Conservation (phyloP, 805 yeast genomes). For the Pichia occidentalis region DNA sequence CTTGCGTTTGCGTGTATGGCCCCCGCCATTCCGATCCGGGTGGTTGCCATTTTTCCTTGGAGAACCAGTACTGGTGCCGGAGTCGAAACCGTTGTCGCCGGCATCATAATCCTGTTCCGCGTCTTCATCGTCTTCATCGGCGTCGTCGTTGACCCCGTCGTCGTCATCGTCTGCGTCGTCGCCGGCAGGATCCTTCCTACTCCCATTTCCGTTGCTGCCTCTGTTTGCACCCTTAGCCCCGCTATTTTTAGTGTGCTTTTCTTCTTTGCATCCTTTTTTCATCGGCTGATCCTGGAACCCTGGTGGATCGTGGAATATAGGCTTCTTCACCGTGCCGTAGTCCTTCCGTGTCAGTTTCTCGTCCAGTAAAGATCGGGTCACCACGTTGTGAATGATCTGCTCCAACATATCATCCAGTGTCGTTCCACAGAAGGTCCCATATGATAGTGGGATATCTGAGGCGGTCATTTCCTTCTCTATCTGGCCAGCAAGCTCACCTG, state of each 20-base stretch:
- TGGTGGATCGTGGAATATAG: slow-evolving; percentile 21
- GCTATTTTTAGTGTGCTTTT: too few species aligned
- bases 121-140: slow-evolving; percentile 1
- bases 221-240: too few species aligned
- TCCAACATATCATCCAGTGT: slow-evolving; percentile 30
- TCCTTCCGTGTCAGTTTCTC: slow-evolving; percentile 27
- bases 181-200: too few species aligned
- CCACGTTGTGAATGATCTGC: slow-evolving; percentile 30
- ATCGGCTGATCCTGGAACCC: too few species aligned
- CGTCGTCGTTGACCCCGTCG: too few species aligned
- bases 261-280: too few species aligned
- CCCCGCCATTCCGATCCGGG: slow-evolving; percentile 1
- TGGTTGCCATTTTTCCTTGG: neutral
- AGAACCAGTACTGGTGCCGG: too few species aligned
- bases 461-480: slow-evolving; percentile 11
- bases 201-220: too few species aligned
- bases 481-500: too few species aligned
- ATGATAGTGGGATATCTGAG: slow-evolving; percentile 20
- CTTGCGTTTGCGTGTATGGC: slow-evolving; percentile 12
- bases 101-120: too few species aligned
- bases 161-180: too few species aligned
- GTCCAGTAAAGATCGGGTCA: slow-evolving; percentile 24
- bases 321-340: slow-evolving; percentile 27
- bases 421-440: slow-evolving; percentile 26
- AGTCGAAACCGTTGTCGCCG: too few species aligned